Evolutionary conservation across 2,329 filamentous ascomycete species (phyloP).

Genomic region (Monosporascus sp.): DNA sequence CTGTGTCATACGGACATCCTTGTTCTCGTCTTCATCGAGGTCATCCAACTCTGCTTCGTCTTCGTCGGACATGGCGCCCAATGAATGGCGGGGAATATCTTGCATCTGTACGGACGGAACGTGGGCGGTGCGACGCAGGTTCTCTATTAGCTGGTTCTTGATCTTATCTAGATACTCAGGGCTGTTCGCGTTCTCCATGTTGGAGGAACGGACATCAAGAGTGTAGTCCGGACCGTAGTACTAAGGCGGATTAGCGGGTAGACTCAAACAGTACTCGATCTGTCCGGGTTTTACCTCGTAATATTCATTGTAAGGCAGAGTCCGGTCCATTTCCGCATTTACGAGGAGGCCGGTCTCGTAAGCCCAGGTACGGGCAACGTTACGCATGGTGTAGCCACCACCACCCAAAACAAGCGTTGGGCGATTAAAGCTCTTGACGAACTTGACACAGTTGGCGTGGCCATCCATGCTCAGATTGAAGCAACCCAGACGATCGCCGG

Average conservation of each 20-base stretch:
- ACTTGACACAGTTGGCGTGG: constrained; percentile 90
- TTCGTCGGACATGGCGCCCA: constrained; percentile 60
- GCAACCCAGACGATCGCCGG: constrained; percentile 87
- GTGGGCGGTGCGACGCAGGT: constrained; percentile 78
- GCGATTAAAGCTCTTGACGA: constrained; percentile 77
- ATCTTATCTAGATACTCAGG: constrained; percentile 77
- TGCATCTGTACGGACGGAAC: constrained; percentile 91
- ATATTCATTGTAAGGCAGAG: constrained; percentile 95
- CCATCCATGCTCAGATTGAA: constrained; percentile 98
- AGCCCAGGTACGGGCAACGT: constrained; percentile 94
- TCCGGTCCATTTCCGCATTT: constrained; percentile 71
- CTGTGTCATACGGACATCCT: constrained; percentile 77
- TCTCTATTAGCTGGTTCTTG: constrained; percentile 76
- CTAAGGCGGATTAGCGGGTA: constrained; percentile 43
- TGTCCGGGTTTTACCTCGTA: constrained; percentile 62
- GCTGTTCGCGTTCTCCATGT: constrained; percentile 88
- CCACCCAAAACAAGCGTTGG: constrained; percentile 92
- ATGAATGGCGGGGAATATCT: constrained; percentile 60
- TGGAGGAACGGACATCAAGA: constrained; percentile 81
- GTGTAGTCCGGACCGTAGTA: constrained; percentile 91
- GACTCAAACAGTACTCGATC: constrained; percentile 37
- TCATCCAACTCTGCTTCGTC: constrained; percentile 63
- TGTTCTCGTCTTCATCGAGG: constrained; percentile 79
- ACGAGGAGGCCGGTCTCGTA: constrained; percentile 92
- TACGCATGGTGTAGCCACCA: constrained; percentile 94